phyloP scores from a whole-genome alignment of 2,329 filamentous ascomycete genomes.

The Pestalotiopsis sp. region DNA sequence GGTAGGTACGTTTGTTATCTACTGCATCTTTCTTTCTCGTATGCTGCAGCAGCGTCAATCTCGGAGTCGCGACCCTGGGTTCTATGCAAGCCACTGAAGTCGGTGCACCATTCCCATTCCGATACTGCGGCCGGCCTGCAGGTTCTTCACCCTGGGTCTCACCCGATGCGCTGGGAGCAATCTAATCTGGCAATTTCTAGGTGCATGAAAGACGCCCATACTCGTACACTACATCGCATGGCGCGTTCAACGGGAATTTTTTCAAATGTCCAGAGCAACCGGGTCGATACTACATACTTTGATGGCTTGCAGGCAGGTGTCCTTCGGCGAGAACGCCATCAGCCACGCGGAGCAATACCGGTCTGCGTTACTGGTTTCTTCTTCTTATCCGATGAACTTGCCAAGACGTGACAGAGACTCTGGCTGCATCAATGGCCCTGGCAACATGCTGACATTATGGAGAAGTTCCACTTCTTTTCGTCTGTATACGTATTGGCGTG shows the following conservation, averaged over 20 bases:
- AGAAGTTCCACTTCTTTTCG: neutral
- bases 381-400: neutral
- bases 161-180: neutral
- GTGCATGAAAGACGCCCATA: neutral
- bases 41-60: neutral
- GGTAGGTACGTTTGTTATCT: neutral
- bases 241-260: neutral
- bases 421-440: neutral
- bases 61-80: neutral
- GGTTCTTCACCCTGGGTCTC: neutral
- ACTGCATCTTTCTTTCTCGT: neutral
- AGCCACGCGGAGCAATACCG: neutral
- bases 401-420: neutral
- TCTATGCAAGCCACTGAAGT: neutral
- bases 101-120: neutral
- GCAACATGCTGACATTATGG: neutral
- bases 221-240: neutral
- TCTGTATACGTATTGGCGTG: neutral
- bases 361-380: neutral
- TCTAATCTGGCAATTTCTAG: neutral
- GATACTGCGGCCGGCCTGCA: neutral
- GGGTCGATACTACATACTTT: neutral
- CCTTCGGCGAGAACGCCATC: neutral
- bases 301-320: neutral
- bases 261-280: neutral